Base-by-base conservation (phyloP, 1,284 basidiomycete genomes). In the Ceraceosorus bombacis region DNA sequence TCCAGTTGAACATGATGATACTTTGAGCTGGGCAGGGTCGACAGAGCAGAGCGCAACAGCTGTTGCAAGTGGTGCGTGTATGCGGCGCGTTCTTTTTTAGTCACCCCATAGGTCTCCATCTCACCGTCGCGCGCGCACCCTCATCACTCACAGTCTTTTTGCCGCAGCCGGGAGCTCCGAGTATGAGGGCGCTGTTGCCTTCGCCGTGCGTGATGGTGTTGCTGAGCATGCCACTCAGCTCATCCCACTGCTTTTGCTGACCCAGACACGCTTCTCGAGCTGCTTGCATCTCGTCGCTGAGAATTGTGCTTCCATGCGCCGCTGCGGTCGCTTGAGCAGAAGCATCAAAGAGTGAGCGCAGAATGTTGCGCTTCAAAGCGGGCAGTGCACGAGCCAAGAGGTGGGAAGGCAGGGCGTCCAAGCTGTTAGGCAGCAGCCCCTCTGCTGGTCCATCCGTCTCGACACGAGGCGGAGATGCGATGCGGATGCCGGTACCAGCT, bases 171-270 rank as follows among this genome's bases (percentile, higher is more conserved):
- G 61, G 51, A 5, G 69, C 63, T 10, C 74, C 74, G 49, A 75
- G 61, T 13, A 76, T 57, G 27, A 76, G 59, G 17, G 65, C 68
- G 54, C 73, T 75, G 43, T 76, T 76, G 46, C 73, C 70, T 57
- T 75, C 70, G 36, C 67, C 65, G 4, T 46, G 41, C 12, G 59
- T 57, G 12, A 76, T 58, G 0, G 71, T 71, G 8, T 64, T 58
- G 15, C 62, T 41, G 2, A 74, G 60, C 52, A 69, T 64, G 37
- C 41, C 56, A 38, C 68, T 63, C 9, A 74, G 66, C 4, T 59
- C 58, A 6, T 57, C 50, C 66, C 69, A 71, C 12, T 72, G 65
- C 5, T 71, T 27, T 27, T 65, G 7, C 61, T 53, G 8, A 72
- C 59, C 0, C 69, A 69, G 3, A 74, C 54, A 46, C 43, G 27